Base-by-base conservation (phyloP, 192 early-diverging fungal species). In the Tieghemiomyces parasiticus region DNA sequence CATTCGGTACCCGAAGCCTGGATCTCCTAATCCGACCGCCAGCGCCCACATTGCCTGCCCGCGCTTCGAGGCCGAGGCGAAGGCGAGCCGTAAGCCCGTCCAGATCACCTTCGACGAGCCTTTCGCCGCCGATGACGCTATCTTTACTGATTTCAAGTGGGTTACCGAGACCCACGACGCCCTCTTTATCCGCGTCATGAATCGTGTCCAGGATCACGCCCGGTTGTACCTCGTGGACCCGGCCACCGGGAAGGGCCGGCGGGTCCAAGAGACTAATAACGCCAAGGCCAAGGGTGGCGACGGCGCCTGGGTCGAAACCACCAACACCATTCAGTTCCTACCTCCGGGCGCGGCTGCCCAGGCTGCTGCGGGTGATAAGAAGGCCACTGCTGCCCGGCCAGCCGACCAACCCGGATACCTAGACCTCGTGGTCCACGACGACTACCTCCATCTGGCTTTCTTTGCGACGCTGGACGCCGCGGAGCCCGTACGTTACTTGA, bases 1-100 rank as follows among this genome's bases (percentile, higher is more conserved):
- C 31, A 74, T 96, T 59, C 89, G 86, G 61, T 97, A 97, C 65
- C 95, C 95, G 16, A 95, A 93, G 68, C 78, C 90, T 10, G 95
- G 95, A 3, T 77, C 76, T 2, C 78, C 82, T 19, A 95, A 93
- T 63, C 95, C 95, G n/a, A 72, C 70, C 3, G 91, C 78, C 6
- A 74, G 81, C 12, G 69, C 95, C 33, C 78, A 88, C 60, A 62
- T 96, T 24, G 83, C 85, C 72, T 49, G 66, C 51, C 62, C 76
- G 50, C 56, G 61, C n/a, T 76, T 73, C 63, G 44, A 19, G 14
- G 13, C 60, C 24, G 50, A 65, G 2, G 46, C 63, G 12, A 60
- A 62, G 34, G 28, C 63, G 1, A 19, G 34, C 19, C 44, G 22
- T 3, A 31, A 65, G 14, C 65, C 74, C 24, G 70, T 80, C 26